These are phyloP conservation scores for Micromonas commoda DNA, from an alignment of 139 green algal genomes.

Conservation along the genomic window DNA sequence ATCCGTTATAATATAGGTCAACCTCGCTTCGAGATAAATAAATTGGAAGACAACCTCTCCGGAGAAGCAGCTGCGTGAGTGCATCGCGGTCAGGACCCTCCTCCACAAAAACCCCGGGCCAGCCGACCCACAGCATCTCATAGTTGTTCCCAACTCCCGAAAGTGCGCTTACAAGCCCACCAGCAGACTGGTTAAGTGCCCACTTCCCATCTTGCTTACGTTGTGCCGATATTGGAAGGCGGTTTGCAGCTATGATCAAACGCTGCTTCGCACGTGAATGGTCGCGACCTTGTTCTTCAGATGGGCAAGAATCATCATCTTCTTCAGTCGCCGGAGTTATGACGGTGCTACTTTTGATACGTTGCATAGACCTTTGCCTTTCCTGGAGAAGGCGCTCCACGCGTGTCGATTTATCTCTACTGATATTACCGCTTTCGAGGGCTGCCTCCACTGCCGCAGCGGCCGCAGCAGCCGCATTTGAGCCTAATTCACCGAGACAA, in stretches of 20 bases:
- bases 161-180: slow-evolving; percentile 86
- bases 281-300: neutral
- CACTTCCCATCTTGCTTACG: slow-evolving; percentile 62
- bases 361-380: neutral
- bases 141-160: slow-evolving; percentile 80
- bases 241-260: slow-evolving; percentile 91
- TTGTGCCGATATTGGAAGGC: slow-evolving; percentile 81
- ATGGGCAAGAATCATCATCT: neutral
- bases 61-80: slow-evolving; percentile 59
- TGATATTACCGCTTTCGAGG: neutral
- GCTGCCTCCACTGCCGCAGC: neutral
- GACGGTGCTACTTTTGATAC: neutral
- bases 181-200: slow-evolving; percentile 74
- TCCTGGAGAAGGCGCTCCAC: slow-evolving; percentile 16
- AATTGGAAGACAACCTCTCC: slow-evolving; percentile 79
- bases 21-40: slow-evolving; percentile 69
- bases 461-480: neutral
- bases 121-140: slow-evolving; percentile 88
- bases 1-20: slow-evolving; percentile 85
- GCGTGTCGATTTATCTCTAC: neutral
- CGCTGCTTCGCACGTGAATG: neutral
- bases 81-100: slow-evolving; percentile 57
- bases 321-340: neutral
- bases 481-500: neutral
- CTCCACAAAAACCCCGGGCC: slow-evolving; percentile 64